Evolutionary conservation across 2,329 filamentous ascomycete genomes (phyloP).

Genomic region (Neonectria magnoliae): DNA sequence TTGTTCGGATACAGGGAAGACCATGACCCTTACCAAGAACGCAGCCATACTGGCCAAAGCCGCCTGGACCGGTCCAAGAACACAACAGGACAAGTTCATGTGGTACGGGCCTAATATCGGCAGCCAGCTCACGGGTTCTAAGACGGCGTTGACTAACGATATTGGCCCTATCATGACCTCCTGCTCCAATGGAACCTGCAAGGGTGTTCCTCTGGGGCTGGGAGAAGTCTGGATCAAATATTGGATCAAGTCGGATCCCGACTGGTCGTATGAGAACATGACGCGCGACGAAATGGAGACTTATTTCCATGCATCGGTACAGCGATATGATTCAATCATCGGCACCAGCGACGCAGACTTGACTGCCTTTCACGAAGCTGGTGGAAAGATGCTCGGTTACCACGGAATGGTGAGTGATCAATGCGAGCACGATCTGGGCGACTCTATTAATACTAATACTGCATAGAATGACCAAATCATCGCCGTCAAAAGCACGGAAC

Average conservation of each 20-base stretch:
- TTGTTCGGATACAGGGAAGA: constrained; percentile 2
- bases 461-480: constrained; percentile 13
- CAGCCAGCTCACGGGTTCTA: constrained; percentile 6
- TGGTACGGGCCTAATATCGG: constrained; percentile 11
- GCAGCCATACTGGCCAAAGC: constrained; percentile 19
- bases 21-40: constrained; percentile 6
- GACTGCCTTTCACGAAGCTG: constrained; percentile 2
- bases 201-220: constrained; percentile 1
- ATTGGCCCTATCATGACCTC: constrained; percentile 9
- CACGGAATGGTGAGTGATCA: constrained; percentile 11
- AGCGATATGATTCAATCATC: constrained; percentile 4
- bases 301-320: neutral
- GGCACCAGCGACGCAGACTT: constrained; percentile 1
- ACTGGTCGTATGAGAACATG: constrained; percentile 18
- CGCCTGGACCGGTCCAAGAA: constrained; percentile 14
- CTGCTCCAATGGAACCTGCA: neutral
- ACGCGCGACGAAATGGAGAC: neutral
- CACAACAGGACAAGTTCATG: neutral
- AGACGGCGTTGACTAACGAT: neutral
- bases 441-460: neutral
- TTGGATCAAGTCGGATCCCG: neutral
- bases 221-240: constrained; percentile 12
- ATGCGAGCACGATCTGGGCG: neutral
- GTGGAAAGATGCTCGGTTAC: constrained; percentile 14
- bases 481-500: neutral